Percentiles rank a stretch among this genome's conserved stretches.
Evolutionary conservation across 2,329 filamentous ascomycete genomes (phyloP).

Genomic region (Leptographium galeiforme): DNA sequence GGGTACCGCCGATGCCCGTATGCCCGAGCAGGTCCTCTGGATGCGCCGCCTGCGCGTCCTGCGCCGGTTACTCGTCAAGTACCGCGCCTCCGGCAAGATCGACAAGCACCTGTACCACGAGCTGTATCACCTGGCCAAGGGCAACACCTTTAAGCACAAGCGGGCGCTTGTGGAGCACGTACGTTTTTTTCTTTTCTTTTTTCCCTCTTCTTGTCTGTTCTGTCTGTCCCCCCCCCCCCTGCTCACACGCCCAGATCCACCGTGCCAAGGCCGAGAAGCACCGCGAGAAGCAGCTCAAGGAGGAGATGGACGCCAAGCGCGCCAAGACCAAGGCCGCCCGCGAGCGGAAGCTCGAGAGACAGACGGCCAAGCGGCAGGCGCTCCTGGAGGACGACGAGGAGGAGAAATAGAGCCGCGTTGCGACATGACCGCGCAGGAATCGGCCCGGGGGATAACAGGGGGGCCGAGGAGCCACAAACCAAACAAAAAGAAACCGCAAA

Average conservation of each 20-base stretch:
- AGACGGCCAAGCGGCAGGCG: constrained; percentile 79
- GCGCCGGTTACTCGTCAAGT: constrained; percentile 97
- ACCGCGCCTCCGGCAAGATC: constrained; percentile 99
- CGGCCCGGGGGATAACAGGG: background rate
- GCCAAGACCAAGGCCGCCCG: constrained; percentile 99
- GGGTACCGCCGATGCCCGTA: constrained; percentile 99
- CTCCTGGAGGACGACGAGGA: constrained; percentile 59
- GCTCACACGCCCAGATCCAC: constrained; percentile 61
- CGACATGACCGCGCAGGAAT: background rate
- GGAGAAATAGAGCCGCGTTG: constrained; percentile 23
- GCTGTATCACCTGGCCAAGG: constrained; percentile 99
- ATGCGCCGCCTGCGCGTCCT: constrained; percentile 99
- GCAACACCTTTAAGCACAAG: constrained; percentile 99
- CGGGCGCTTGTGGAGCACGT: constrained; percentile 99
- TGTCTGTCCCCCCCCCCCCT: background rate
- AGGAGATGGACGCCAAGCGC: constrained; percentile 99
- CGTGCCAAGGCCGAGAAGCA: constrained; percentile 99
- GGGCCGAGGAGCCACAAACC: background rate
- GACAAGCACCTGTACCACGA: constrained; percentile 99
- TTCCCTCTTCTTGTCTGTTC: background rate
- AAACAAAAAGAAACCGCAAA: constrained; percentile 15
- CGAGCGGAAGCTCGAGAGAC: constrained; percentile 93
- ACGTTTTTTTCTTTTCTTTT: constrained; percentile 44
- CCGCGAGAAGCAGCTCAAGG: constrained; percentile 90
- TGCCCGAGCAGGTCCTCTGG: constrained; percentile 98